These are phyloP conservation scores for Harringtonia lauricola DNA, from an alignment of 2,329 filamentous ascomycete species.

Conservation along the genomic window DNA sequence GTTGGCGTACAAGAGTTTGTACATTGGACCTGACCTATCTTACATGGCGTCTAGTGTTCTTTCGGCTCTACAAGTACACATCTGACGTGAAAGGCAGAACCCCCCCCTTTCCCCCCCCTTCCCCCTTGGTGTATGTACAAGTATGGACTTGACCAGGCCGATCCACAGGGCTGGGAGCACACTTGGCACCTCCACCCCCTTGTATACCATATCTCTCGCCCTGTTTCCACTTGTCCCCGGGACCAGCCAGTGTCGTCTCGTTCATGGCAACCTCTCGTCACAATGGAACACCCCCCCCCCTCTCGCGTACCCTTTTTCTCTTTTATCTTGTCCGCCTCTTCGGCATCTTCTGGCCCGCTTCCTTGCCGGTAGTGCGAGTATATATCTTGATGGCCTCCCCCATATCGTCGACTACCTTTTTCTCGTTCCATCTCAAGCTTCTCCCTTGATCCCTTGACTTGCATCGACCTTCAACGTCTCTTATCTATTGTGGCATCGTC, in stretches of 20 bases:
- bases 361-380: neutral
- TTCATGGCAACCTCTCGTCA: neutral
- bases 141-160: neutral
- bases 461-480: neutral
- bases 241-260: neutral
- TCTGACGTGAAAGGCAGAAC: too few relatives aligned
- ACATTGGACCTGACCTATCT: too few relatives aligned
- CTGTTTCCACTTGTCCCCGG: neutral
- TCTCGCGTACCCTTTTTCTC: neutral
- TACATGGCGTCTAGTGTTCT: too few relatives aligned
- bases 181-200: neutral
- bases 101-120: too few relatives aligned
- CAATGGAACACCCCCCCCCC: neutral
- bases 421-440: neutral
- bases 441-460: neutral
- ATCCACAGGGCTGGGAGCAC: constrained; percentile 8
- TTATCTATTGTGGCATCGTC: too few relatives aligned
- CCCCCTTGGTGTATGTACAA: too few relatives aligned
- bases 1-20: too few relatives aligned
- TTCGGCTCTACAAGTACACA: too few relatives aligned
- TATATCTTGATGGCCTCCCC: constrained; percentile 2
- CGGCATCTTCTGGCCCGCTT: neutral
- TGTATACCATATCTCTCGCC: neutral
- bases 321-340: neutral
- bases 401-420: neutral